Evolutionary conservation across 768 basidiomycete genomes (phyloP), one percentile per base, ranked within the genome.

Genomic region (Amanita jacksonii): DNA sequence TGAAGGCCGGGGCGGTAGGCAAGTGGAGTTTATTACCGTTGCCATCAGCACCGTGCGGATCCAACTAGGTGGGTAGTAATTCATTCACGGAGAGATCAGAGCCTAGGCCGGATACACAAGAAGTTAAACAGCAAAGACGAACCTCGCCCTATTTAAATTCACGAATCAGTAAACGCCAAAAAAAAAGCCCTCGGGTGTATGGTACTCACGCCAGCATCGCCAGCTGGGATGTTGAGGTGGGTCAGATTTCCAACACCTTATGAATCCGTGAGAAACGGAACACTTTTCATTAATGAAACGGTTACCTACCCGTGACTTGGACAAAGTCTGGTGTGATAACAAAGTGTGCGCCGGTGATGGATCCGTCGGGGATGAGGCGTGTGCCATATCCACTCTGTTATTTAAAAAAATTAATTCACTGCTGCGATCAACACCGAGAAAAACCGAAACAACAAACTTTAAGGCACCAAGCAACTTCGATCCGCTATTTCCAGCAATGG

Each of bases 301-400:
- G 51, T 24, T 45, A 53, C 57, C 35, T 32, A 66, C 81, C 87
- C 30, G 77, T 79, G 43, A 86, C 62, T 54, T 83, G 84, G 25
- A 85, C 67, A 57, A 77, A 87, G 57, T 81, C 79, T n/a, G 82
- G 78, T 0, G 85, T 85, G 49, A 75, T 67, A 4, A 85, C 69
- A 56, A 85, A 75, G 55, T 81, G 82, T 13, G 74, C 81, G 40
- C 78, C 78, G 1, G 63, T 67, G 52, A 86, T 75, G n/a, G 79
- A 62, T 23, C 81, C 86, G 42, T 77, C 73, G 8, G 84, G 86
- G 49, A 89, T 84, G 51, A 82, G 56, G 38, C 77, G 77, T 10
- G 75, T 72, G 23, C 82, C 83, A 38, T 76, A 70, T 28, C 73
- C 75, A 50, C 63, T 57, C 78, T 81, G 44, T 22, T n/a, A 24